These are phyloP conservation scores for Beta vulgaris DNA, from an alignment of 148 eudicot species.

Conservation along the genomic window DNA sequence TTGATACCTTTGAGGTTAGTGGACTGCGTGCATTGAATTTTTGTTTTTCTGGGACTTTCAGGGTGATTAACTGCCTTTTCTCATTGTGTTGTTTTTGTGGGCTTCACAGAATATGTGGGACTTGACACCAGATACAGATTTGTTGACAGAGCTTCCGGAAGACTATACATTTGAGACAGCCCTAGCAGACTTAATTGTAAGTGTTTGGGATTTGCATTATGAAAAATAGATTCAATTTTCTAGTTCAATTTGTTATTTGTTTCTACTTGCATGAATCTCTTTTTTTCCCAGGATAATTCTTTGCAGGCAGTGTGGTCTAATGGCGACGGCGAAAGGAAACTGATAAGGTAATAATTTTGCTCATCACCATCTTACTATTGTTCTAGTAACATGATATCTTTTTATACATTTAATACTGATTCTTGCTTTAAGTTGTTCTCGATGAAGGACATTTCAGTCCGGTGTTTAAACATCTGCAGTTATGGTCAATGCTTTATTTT, in stretches of 20 bases:
- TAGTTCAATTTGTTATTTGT: background rate
- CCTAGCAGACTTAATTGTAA: constrained; percentile 73
- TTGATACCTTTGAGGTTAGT: constrained; percentile 53
- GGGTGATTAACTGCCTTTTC: background rate
- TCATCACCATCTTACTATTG: background rate
- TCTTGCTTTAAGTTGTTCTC: background rate
- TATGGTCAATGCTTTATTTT: background rate
- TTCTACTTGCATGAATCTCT: background rate
- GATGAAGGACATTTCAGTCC: background rate
- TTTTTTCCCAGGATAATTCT: constrained; percentile 62
- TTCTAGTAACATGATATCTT: background rate
- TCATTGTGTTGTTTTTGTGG: background rate
- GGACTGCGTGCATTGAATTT: background rate
- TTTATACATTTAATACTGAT: background rate
- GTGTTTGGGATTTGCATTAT: constrained; percentile 22
- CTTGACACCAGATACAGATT: constrained; percentile 70
- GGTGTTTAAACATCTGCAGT: background rate
- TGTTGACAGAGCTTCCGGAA: constrained; percentile 63
- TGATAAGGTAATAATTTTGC: constrained; percentile 42
- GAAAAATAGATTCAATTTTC: background rate
- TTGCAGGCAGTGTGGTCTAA: constrained; percentile 85
- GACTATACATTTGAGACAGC: constrained; percentile 77
- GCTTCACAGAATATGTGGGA: constrained; percentile 76
- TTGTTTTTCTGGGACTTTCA: background rate
- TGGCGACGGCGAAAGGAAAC: constrained; percentile 31